A percentile compares a stretch with the other conserved stretches of the same genome.
Evolutionary conservation across 192 early-diverging fungal genomes (phyloP).

Genomic region (Podila clonocystis): DNA sequence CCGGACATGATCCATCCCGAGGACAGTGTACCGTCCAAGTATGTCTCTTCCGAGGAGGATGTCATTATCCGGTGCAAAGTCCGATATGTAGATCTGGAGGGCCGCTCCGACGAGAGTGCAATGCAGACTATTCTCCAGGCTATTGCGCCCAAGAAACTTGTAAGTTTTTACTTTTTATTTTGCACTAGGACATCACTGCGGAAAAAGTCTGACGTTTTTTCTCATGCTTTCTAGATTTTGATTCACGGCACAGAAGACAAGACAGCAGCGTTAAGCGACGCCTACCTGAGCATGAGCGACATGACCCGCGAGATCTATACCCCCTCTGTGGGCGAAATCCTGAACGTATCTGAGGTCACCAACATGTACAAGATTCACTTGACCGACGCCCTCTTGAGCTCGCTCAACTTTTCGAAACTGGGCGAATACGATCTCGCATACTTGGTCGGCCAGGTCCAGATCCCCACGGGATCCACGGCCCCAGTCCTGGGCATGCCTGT

Average conservation of each 20-base stretch:
- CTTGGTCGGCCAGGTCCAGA: conserved; percentile 80
- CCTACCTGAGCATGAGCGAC: conserved; percentile 68
- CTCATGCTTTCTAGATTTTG: conserved; percentile 62
- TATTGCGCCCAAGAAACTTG: conserved; percentile 82
- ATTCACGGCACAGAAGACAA: conserved; percentile 85
- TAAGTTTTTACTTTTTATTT: conserved; percentile 43
- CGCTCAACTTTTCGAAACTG: conserved; percentile 76
- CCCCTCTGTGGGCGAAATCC: conserved; percentile 81
- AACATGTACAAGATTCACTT: conserved; percentile 90
- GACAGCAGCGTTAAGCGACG: conserved; percentile 71
- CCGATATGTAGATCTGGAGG: conserved; percentile 92
- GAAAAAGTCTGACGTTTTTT: conserved; percentile 19
- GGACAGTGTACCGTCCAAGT: conserved; percentile 83
- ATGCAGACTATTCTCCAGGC: conserved; percentile 87
- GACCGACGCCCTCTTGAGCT: conserved; percentile 89
- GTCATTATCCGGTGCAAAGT: conserved; percentile 79
- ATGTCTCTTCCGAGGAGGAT: conserved; percentile 64
- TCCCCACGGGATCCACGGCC: conserved; percentile 66
- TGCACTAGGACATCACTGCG: neutral
- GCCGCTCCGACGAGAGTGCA: conserved; percentile 87
- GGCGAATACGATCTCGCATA: conserved; percentile 83
- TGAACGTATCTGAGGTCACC: conserved; percentile 90
- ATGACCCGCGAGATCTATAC: conserved; percentile 89
- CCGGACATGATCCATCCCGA: conserved; percentile 60
- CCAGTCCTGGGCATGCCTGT: conserved; percentile 80